Evolutionary conservation across 441 rosid genomes (phyloP), one percentile per base, ranked within the genome.

Genomic region (Brassica hybrid): DNA sequence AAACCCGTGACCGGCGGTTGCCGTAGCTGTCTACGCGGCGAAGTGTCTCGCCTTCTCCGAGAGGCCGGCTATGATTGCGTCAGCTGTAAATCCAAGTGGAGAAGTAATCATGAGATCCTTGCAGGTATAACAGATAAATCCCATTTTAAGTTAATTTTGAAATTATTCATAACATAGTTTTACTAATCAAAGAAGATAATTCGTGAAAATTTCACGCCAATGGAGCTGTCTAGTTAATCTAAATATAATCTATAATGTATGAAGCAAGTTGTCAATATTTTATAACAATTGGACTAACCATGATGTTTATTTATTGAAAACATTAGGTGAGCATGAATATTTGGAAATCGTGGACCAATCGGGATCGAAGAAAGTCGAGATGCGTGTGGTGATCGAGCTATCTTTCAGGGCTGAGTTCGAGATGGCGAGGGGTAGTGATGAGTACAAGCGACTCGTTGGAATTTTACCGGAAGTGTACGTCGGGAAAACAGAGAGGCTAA

Each of bases 41-140:
- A 87, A 48, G 71, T 95, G 18, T 82, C 85, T 21, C 10, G 79
- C 67, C 85, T 84, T 73, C 97, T 95, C 41, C 90, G 75, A 76
- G 83, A 72, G 41, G 73, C 59, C 14, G 98, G 93, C 9, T 89
- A 79, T 76, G 77, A 88, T 83, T 93, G 90, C 56, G 79, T 73
- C 64, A 79, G 86, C 43, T 87, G 88, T 74, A 89, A 86, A 74
- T 95, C 99, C 10, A 90, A 88, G 76, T 95, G 99, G 99, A 89
- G 78, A 84, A 88, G 92, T 79, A 81, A 89, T 17, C 81, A 76
- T 2, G 91, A 80, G 52, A 90, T 90, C 68, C 98, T 91, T n/a
- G 80, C 98, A 69, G 96, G 97, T 90, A 84, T 30, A 69, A 58
- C 1, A 27, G 6, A 36, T 1, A 7, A 30, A 21, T 16, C 30